These are phyloP conservation scores for Bretziella fagacearum DNA, from an alignment of 2,329 filamentous ascomycete genomes.

Conservation along the genomic window DNA sequence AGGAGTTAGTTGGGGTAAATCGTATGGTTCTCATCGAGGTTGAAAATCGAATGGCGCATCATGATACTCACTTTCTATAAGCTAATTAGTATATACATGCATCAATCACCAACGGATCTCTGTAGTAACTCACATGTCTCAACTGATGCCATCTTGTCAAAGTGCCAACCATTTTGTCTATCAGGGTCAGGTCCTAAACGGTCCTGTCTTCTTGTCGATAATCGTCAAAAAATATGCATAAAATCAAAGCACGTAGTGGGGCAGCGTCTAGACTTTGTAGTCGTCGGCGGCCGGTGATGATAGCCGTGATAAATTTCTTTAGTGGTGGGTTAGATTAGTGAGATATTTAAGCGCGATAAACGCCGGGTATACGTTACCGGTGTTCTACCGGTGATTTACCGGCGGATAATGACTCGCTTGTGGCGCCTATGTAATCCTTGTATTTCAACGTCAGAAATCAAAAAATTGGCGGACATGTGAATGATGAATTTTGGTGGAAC, in stretches of 20 bases:
- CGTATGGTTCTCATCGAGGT: too few relatives aligned
- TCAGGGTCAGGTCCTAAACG: background rate
- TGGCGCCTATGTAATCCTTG: background rate
- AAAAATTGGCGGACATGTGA: slow-evolving; percentile 2
- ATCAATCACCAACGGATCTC: slow-evolving; percentile 11
- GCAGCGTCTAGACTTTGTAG: background rate
- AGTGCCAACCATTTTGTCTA: slow-evolving; percentile 28
- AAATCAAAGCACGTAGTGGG: too few relatives aligned
- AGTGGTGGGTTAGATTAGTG: slow-evolving; percentile 3
- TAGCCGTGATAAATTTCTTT: slow-evolving; percentile 14
- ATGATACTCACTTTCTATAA: background rate
- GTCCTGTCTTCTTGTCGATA: too few relatives aligned
- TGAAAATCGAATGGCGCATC: too few relatives aligned
- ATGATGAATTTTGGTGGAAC: too few relatives aligned
- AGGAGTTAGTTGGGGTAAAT: too few relatives aligned
- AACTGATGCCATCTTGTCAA: slow-evolving; percentile 48
- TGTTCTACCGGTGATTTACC: background rate
- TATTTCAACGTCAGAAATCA: slow-evolving; percentile 10
- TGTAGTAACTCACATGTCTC: slow-evolving; percentile 37
- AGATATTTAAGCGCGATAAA: slow-evolving; percentile 1
- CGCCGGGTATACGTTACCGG: background rate
- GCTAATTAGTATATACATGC: slow-evolving; percentile 2
- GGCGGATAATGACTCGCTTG: background rate
- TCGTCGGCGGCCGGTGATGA: background rate
- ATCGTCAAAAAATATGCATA: too few relatives aligned